phyloP scores from a whole-genome alignment of 2,329 filamentous ascomycete species.

The Cladophialophora bantiana region DNA sequence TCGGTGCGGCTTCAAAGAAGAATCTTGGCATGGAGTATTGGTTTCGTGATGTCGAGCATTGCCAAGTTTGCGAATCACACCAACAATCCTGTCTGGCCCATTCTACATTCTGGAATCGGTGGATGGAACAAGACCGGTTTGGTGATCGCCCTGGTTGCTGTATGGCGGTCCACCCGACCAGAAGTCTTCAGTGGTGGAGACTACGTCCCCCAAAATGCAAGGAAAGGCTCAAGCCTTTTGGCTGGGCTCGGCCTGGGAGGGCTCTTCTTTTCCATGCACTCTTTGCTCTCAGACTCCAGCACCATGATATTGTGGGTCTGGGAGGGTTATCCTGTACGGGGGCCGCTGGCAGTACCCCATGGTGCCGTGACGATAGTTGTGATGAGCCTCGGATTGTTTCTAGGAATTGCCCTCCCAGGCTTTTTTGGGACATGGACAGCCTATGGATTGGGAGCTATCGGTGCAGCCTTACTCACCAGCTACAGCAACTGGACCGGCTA shows the following conservation, averaged over 20 bases:
- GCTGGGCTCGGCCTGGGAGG: conserved; percentile 81
- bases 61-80: conserved; percentile 93
- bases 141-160: conserved; percentile 75
- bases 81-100: conserved; percentile 96
- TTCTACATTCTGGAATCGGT: conserved; percentile 87
- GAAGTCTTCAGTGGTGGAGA: conserved; percentile 60
- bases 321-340: conserved; percentile 92
- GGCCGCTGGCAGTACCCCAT: conserved; percentile 87
- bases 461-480: conserved; percentile 78
- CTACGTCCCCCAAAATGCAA: conserved; percentile 59
- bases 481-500: conserved; percentile 87
- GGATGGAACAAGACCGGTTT: conserved; percentile 90
- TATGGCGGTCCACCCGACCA: conserved; percentile 75
- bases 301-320: conserved; percentile 99
- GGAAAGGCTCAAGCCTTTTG: conserved; percentile 71
- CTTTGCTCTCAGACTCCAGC: conserved; percentile 92
- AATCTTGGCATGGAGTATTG: conserved; percentile 79
- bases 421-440: conserved; percentile 79
- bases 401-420: conserved; percentile 75
- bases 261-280: conserved; percentile 87
- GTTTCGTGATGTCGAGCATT: conserved; percentile 82
- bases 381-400: conserved; percentile 81
- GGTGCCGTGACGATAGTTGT: conserved; percentile 83
- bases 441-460: conserved; percentile 78
- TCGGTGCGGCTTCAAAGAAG: conserved; percentile 79